Base-by-base conservation (phyloP, 2,329 filamentous ascomycete genomes). In the Penicillium brevicompactum region DNA sequence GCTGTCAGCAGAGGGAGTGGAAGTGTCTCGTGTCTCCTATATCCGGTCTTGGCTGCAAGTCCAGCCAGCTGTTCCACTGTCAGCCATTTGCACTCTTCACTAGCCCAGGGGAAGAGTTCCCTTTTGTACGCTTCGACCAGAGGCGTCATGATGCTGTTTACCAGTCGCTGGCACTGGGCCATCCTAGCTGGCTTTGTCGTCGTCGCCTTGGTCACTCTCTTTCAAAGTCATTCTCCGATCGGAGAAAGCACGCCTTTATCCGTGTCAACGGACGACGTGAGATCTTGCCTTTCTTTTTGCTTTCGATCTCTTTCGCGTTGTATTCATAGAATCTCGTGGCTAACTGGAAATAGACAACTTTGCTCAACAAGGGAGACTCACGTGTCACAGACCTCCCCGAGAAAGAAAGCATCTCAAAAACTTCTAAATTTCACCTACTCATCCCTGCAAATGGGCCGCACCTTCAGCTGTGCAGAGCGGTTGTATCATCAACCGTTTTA, bases 401-500 rank as follows among this genome's bases (percentile, higher is more conserved):
- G 11, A 8, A 41, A 8, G 13, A 31, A 5, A 24, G 30, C 3
- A 3, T 32, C 8, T 16, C 44, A 24, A 21, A n/a, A 18, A 34
- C 34, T n/a, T 60, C 58, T 13, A 57, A 53, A 45, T 57, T 60
- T 31, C 58, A 60, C 43, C 34, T 60, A 2, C 50, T 60, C 5
- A 43, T 53, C 8, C 55, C 58, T 3, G 52, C 55, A 22, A 60
- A 49, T 31, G 55, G 55, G 7, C 46, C 44, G 5, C 52, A 60
- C n/a, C 53, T 53, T 11, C 55, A 53, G 48, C 49, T 60, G 46
- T 60, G 58, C 45, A 52, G 58, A 18, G 52, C 55, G 0, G 42
- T 60, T 18, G 55, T 55, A 16, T 57, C 55, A 3, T 52, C 55
- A 3, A 53, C 32, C 5, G 49, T 53, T 18, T 44, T 60, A 38